Conservation (phyloP, 1,139 yeast genomes). For the Hansenula sp. region DNA sequence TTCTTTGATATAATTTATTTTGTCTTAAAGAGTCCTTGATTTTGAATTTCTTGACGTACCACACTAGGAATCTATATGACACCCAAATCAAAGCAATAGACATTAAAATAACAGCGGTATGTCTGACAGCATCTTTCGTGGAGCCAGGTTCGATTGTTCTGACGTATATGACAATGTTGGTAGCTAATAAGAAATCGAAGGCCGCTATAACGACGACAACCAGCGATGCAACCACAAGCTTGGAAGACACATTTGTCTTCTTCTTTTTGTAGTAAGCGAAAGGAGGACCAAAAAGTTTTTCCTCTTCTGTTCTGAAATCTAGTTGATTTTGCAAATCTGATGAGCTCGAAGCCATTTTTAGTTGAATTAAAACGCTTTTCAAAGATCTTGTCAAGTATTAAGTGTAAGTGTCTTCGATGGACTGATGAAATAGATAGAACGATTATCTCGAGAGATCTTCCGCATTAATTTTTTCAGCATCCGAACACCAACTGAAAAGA, state of each 20-base stretch:
- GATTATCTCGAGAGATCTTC: too few relatives aligned
- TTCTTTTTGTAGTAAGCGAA: slow-evolving; percentile 19
- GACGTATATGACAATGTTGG: slow-evolving; percentile 27
- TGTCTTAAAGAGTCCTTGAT: slow-evolving; percentile 13
- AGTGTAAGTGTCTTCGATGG: too few relatives aligned
- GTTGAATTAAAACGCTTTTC: too few relatives aligned
- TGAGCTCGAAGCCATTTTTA: slow-evolving; percentile 3
- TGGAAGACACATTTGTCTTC: slow-evolving; percentile 16
- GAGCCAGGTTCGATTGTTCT: slow-evolving; percentile 26
- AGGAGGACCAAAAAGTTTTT: slow-evolving; percentile 22
- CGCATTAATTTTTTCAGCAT: neutral
- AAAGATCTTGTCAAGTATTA: too few relatives aligned
- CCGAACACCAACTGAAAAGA: neutral
- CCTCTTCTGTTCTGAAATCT: slow-evolving; percentile 10
- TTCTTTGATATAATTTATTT: slow-evolving; percentile 17
- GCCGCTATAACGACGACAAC: slow-evolving; percentile 23
- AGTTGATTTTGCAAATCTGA: neutral
- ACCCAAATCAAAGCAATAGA: slow-evolving; percentile 17
- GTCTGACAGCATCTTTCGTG: slow-evolving; percentile 13
- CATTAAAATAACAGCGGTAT: slow-evolving; percentile 13
- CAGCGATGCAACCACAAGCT: slow-evolving; percentile 22
- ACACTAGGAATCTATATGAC: slow-evolving; percentile 15
- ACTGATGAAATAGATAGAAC: too few relatives aligned
- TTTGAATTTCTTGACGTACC: slow-evolving; percentile 18
- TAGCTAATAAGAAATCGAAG: slow-evolving; percentile 28